A percentile compares a stretch with the other conserved stretches of the same genome.
Conservation (phyloP, 352 stramenopile species). For the Blastocystis sp. region DNA sequence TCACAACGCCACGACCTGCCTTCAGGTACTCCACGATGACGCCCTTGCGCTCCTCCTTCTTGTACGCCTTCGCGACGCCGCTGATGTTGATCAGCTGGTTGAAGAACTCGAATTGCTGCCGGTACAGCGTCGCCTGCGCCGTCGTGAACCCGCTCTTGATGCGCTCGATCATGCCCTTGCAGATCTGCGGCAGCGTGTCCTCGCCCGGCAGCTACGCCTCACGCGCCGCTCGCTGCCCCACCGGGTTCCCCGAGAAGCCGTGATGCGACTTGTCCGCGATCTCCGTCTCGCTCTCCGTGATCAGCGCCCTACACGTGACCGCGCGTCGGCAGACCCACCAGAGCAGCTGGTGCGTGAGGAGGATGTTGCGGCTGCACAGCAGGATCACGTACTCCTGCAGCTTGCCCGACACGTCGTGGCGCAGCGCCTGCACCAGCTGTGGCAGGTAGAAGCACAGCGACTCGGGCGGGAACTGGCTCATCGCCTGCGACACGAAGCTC, state of each 20-base stretch:
- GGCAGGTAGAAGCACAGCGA: constrained; percentile 65
- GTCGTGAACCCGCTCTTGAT: constrained; percentile 37
- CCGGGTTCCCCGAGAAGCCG: constrained; percentile 52
- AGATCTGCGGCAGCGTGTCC: constrained; percentile 49
- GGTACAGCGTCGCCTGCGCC: constrained; percentile 22
- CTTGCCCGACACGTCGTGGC: constrained; percentile 32
- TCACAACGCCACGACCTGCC: background rate
- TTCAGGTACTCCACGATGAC: constrained; percentile 37
- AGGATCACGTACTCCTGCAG: constrained; percentile 63
- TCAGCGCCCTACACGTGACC: constrained; percentile 11
- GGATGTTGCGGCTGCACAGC: constrained; percentile 23
- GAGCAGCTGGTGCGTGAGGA: constrained; percentile 65
- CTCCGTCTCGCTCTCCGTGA: constrained; percentile 56
- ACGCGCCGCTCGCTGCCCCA: background rate
- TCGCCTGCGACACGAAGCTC: constrained; percentile 28
- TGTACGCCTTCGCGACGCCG: constrained; percentile 34
- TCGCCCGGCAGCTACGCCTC: constrained; percentile 13
- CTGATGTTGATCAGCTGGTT: constrained; percentile 67
- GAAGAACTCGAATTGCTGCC: constrained; percentile 66
- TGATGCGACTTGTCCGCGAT: background rate
- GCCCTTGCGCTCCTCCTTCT: constrained; percentile 57
- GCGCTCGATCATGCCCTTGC: constrained; percentile 16
- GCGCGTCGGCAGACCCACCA: background rate
- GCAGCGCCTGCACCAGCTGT: constrained; percentile 58
- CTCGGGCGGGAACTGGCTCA: constrained; percentile 34